Percentiles rank a stretch among this genome's conserved stretches.
Conservation (phyloP, 441 rosid genomes). For the Populus trichocarpa region DNA sequence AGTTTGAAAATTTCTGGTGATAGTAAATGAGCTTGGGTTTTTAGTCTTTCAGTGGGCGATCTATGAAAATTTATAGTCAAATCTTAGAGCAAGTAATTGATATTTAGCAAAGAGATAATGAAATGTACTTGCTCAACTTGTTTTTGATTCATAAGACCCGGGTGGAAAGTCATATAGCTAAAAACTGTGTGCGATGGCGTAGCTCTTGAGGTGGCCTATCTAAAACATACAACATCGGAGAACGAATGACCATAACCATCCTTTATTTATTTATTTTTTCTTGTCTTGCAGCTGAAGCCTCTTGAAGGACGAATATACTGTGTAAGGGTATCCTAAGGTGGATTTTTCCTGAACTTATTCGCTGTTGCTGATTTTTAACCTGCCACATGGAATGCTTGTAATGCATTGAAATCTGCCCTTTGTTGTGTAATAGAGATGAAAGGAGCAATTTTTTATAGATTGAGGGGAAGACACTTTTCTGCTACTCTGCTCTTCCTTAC, state of each 20-base stretch:
- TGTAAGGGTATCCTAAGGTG: not conserved
- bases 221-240: not conserved
- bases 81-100: not conserved
- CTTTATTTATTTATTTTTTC: not conserved
- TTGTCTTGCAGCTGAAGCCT: conserved; percentile 1
- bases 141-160: not conserved
- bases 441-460: conserved; percentile 27
- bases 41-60: not conserved
- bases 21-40: not conserved
- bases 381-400: not conserved
- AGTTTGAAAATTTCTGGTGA: not conserved
- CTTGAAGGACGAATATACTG: not conserved
- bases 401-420: not conserved
- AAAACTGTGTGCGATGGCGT: not conserved
- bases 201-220: not conserved
- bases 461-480: conserved; percentile 39
- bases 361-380: not conserved
- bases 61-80: not conserved
- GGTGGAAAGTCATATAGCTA: not conserved
- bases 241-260: not conserved
- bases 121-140: not conserved
- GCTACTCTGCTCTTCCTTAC: conserved; percentile 28
- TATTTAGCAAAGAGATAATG: not conserved
- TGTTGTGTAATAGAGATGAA: conserved; percentile 33
- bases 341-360: not conserved